Base-by-base conservation (phyloP, 2,329 filamentous ascomycete species). In the Malbranchea zuffiana region DNA sequence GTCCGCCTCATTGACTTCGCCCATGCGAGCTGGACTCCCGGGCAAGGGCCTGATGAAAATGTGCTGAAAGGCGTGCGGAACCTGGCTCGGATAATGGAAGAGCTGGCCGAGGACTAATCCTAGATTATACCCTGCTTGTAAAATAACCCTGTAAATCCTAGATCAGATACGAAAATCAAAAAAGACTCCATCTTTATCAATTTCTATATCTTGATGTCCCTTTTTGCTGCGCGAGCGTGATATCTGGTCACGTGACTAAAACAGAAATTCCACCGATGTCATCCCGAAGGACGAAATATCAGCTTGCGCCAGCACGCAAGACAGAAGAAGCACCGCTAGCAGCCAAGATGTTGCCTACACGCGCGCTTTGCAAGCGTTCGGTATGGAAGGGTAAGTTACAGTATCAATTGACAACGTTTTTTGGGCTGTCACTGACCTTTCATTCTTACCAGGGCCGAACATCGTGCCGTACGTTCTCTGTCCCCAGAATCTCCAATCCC, bases 1-100 rank as follows among this genome's bases (percentile, higher is more conserved):
- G 69, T 95, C 33, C 90, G 88, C 54, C 69, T 98, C 45, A 98
- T 98, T 49, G 90, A 98, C 58, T 98, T 98, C 68, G 90, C 90
- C 1, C 90, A 98, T 60, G 90, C 90, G 7, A 64, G 68, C 33
- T 96, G 81, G 78, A 80, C 76, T 1, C 81, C 83, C 0, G 84
- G 85, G 1, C 63, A 80, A 50, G 88, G 88, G 0, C 80, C 82
- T 0, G 90, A 98, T 56, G 80, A 93, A 61, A 96, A 96, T 53
- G 65, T 73, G 10, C 66, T 95, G 20, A 65, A 66, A 23, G 87
- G 87, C 0, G 74, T 95, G 44, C 69, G 77, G 53, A 88, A 72
- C 53, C 64, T 88, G 24, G 68, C 73, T 35, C 68, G 68, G 42
- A 78, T 95, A 19, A 78, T 96, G 49, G 70, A 77, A 40, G 70